Evolutionary conservation across 257 asterid genomes (phyloP).

Genomic region (Thymus quinquecostatus): DNA sequence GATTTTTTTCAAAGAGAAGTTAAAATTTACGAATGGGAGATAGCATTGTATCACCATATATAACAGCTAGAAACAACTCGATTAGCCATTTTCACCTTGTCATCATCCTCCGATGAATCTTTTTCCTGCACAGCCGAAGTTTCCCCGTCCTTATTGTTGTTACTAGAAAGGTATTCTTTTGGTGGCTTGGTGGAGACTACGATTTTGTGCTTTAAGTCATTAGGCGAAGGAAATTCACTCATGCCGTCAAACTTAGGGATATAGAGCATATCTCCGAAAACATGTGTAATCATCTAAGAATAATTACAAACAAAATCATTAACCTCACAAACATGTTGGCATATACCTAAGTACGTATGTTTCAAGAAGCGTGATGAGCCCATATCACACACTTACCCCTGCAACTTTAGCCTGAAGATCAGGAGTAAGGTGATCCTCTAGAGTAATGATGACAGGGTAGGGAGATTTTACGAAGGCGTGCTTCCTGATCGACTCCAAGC

Average conservation of each 20-base stretch:
- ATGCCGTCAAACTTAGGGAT: constrained; percentile 59
- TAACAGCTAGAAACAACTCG: neutral
- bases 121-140: constrained; percentile 39
- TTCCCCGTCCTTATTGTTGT: constrained; percentile 38
- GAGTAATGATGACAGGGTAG: constrained; percentile 81
- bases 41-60: no score
- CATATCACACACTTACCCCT: constrained; percentile 48
- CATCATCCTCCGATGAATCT: constrained; percentile 59
- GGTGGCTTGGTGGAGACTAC: constrained; percentile 96
- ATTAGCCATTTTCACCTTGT: constrained; percentile 33
- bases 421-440: constrained; percentile 94
- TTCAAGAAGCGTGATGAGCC: neutral
- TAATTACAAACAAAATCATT: neutral
- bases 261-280: constrained; percentile 90
- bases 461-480: constrained; percentile 86
- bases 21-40: neutral
- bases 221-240: constrained; percentile 87
- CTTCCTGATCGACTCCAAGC: constrained; percentile 72
- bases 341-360: neutral
- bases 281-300: constrained; percentile 66
- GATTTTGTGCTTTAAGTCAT: constrained; percentile 64
- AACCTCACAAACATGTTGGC: neutral
- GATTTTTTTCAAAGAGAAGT: neutral
- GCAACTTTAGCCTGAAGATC: constrained; percentile 93
- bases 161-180: constrained; percentile 65